Evolutionary conservation across 2,329 filamentous ascomycete genomes (phyloP), one percentile per base, ranked within the genome.

Genomic region (Fusarium decemcellulare): DNA sequence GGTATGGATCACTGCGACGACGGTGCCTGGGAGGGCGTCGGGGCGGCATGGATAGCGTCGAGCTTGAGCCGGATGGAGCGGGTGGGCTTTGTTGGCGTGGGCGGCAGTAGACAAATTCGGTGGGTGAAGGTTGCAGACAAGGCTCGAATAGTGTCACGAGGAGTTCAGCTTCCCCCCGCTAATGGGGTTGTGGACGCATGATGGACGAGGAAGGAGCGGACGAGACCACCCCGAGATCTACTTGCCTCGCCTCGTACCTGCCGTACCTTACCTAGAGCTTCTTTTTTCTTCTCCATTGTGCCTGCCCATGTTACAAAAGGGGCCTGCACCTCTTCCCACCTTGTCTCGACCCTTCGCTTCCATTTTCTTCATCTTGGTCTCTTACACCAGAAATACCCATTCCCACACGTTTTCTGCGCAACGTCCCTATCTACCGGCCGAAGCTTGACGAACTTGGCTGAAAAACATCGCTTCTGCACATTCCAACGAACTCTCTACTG

Each of bases 261-360:
- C 53, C 65, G 54, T 39, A 52, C 37, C 59, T 62, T 52, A 48
- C 36, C 16, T 56, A 44, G 53, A 62, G 65, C 53, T 63, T 59
- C 60, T 52, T 56, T 64, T 61, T 54, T 56, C 27, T 14, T 29
- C 40, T 57, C 59, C 30, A n/a, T 50, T 67, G 53, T 53, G 51
- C 40, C 43, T 67, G 50, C 43, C 34, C 29, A 23, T 42, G 6
- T 52, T 47, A 50, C 53, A 64, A 50, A 68, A 55, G 66, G 58
- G 67, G 67, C 63, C 63, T 67, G 63, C 48, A 67, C 52, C 63
- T 63, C 63, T 37, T 52, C 59, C 68, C 63, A 47, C 60, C 50
- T 58, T 43, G 40, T 53, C 44, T 39, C 40, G 37, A 39, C 37
- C 59, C 23, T 46, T n/a, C 16, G 43, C 36, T 36, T 40, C 30